Percentiles rank a stretch among this genome's conserved stretches.
These are phyloP conservation scores for Prunus dulcis DNA, from an alignment of 306 rosid genomes.

Conservation along the genomic window DNA sequence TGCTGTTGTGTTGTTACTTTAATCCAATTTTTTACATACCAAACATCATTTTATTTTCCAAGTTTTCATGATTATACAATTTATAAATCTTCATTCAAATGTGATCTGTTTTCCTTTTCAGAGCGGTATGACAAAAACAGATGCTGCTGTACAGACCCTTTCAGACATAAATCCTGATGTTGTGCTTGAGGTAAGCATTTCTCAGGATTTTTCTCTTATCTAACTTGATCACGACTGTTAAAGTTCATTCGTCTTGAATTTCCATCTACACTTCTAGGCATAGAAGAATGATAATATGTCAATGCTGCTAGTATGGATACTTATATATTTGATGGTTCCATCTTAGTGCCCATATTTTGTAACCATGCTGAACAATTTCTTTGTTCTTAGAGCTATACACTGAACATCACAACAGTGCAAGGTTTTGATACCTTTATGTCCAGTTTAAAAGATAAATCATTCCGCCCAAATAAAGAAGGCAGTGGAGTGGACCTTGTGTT, in stretches of 20 bases:
- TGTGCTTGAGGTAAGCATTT: conserved; percentile 66
- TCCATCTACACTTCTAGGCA: background rate
- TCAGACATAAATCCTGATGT: conserved; percentile 95
- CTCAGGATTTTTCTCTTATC: background rate
- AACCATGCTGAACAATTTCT: conserved; percentile 30
- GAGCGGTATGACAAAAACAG: conserved; percentile 96
- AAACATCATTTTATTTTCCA: background rate
- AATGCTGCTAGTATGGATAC: background rate
- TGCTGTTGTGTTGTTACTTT: conserved; percentile 6
- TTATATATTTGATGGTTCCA: background rate
- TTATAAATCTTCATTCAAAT: background rate
- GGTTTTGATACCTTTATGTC: conserved; percentile 86
- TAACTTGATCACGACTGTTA: background rate
- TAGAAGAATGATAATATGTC: background rate
- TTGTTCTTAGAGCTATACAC: conserved; percentile 69
- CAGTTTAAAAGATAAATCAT: conserved; percentile 77
- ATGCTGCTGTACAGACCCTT: conserved; percentile 94
- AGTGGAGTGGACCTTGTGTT: conserved; percentile 88
- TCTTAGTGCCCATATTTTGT: background rate
- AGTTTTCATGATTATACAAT: background rate
- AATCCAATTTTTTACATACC: background rate
- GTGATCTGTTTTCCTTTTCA: conserved; percentile 35
- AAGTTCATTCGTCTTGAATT: background rate
- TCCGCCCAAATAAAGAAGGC: conserved; percentile 61
- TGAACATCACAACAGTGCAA: conserved; percentile 87